phyloP scores from a whole-genome alignment of 495 filamentous ascomycete genomes.

The Penicillium samsonianum region DNA sequence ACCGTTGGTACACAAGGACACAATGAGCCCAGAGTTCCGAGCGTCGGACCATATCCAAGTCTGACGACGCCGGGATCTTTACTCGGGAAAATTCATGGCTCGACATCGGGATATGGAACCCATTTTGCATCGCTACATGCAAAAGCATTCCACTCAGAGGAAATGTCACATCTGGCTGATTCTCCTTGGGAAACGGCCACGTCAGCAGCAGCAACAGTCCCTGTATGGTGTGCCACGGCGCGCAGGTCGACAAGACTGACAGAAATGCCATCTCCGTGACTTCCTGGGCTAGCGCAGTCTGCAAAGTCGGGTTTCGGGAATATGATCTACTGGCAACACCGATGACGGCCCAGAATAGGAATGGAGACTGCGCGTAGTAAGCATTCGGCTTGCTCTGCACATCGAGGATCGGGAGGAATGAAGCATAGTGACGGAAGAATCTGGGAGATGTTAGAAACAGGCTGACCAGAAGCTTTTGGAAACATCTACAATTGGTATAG shows the following conservation, averaged over 20 bases:
- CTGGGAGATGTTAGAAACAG: conserved; percentile 27
- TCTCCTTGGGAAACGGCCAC: conserved; percentile 53
- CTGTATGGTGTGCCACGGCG: conserved; percentile 50
- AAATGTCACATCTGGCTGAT: conserved; percentile 44
- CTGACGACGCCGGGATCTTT: conserved; percentile 36
- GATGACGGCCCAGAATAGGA: conserved; percentile 55
- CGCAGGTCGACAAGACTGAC: conserved; percentile 37
- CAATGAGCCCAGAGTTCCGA: conserved; percentile 49
- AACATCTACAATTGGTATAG: conserved; percentile 35
- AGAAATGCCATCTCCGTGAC: conserved; percentile 49
- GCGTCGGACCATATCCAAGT: conserved; percentile 40
- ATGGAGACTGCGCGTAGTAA: conserved; percentile 46
- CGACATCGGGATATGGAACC: conserved; percentile 49
- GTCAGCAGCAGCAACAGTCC: conserved; percentile 48
- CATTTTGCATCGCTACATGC: conserved; percentile 53
- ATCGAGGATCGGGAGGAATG: conserved; percentile 50
- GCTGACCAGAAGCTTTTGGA: background rate
- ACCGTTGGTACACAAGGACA: conserved; percentile 46
- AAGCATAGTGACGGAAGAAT: conserved; percentile 49
- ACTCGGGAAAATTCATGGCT: conserved; percentile 49
- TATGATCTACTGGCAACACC: conserved; percentile 43
- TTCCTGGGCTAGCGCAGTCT: conserved; percentile 39
- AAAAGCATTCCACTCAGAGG: conserved; percentile 44
- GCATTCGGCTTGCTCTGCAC: conserved; percentile 40
- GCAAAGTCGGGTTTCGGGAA: conserved; percentile 43